These are phyloP conservation scores for Phanerochaete sordida DNA, from an alignment of 768 basidiomycete genomes.

Conservation along the genomic window DNA sequence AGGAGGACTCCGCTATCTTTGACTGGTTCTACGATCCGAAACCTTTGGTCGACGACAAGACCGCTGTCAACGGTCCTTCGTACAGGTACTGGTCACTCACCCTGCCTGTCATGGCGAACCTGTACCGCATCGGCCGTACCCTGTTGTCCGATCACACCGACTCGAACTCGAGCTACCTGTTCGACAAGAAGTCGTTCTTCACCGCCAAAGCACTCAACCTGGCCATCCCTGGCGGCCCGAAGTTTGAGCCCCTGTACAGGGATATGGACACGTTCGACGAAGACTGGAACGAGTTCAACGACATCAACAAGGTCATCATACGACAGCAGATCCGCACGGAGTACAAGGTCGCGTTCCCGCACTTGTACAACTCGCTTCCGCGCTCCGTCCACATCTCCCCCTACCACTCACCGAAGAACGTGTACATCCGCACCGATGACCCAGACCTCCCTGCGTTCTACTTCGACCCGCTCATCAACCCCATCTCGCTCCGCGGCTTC, in stretches of 20 bases:
- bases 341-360: constrained; percentile 99
- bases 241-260: constrained; percentile 95
- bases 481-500: constrained; percentile 87
- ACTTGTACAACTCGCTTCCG: constrained; percentile 96
- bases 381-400: constrained; percentile 89
- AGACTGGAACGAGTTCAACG: constrained; percentile 99
- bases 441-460: constrained; percentile 99
- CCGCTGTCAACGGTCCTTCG: constrained; percentile 87
- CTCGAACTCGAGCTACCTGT: constrained; percentile 86
- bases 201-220: constrained; percentile 96
- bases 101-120: constrained; percentile 93
- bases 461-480: constrained; percentile 98
- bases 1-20: constrained; percentile 86
- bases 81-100: constrained; percentile 93
- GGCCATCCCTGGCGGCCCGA: constrained; percentile 97
- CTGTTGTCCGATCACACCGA: constrained; percentile 92
- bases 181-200: constrained; percentile 97
- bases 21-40: constrained; percentile 99
- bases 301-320: constrained; percentile 99
- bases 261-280: constrained; percentile 98
- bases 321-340: constrained; percentile 98
- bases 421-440: constrained; percentile 98
- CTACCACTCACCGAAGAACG: constrained; percentile 94
- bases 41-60: constrained; percentile 89
- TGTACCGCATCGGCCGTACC: constrained; percentile 93